phyloP scores from a whole-genome alignment of 495 filamentous ascomycete genomes.

The Daldinia loculata region DNA sequence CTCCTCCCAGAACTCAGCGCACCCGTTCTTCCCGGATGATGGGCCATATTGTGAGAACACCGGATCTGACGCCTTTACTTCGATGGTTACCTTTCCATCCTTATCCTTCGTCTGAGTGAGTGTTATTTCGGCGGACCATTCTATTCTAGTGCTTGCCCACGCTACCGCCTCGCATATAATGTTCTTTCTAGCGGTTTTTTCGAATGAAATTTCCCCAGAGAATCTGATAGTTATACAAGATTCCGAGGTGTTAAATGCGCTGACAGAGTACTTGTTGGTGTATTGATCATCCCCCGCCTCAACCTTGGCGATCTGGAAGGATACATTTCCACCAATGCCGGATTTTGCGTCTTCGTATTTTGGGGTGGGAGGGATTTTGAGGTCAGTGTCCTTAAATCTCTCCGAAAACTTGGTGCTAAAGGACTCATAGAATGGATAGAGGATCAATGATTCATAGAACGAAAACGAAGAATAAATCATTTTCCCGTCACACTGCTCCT shows the following conservation, averaged over 20 bases:
- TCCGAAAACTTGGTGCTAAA: background rate
- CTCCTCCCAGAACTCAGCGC: background rate
- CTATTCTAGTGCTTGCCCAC: background rate
- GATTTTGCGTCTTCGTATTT: background rate
- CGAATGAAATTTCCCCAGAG: background rate
- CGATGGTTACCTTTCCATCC: background rate
- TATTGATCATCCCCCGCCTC: background rate
- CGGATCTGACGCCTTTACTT: background rate
- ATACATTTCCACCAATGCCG: background rate
- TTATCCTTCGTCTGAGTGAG: background rate
- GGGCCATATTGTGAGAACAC: background rate
- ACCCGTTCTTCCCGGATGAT: background rate
- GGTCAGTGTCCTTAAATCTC: background rate
- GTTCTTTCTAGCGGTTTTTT: background rate
- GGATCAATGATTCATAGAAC: background rate
- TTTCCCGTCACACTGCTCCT: background rate
- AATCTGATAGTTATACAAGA: background rate
- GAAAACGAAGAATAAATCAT: background rate
- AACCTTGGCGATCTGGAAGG: background rate
- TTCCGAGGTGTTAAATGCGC: background rate
- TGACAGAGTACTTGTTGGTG: background rate
- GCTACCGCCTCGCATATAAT: background rate
- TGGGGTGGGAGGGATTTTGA: background rate
- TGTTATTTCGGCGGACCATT: background rate
- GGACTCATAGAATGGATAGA: background rate